These are phyloP conservation scores for Fusarium decemcellulare DNA, from an alignment of 2,329 filamentous ascomycete species.

Conservation along the genomic window DNA sequence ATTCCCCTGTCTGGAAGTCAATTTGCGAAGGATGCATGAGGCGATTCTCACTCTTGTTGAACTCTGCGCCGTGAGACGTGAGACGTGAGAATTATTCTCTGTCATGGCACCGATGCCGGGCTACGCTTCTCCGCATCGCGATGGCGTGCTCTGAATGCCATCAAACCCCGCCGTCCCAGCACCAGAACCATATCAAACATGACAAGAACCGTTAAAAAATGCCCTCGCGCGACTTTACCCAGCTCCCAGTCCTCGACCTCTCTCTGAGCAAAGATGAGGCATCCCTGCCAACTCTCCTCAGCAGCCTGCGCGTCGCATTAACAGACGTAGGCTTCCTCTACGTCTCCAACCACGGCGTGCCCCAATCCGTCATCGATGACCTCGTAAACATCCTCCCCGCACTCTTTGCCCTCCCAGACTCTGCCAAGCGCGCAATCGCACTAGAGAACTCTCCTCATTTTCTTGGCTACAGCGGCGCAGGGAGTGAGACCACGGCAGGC, in stretches of 20 bases:
- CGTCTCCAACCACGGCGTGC: conserved; percentile 64
- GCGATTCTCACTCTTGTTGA: too few species aligned
- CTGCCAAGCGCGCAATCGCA: conserved; percentile 57
- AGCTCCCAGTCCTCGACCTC: conserved; percentile 66
- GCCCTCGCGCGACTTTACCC: conserved; percentile 46
- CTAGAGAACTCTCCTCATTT: conserved; percentile 71
- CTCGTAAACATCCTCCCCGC: conserved; percentile 57
- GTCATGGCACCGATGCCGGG: too few species aligned
- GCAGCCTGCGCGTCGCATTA: conserved; percentile 61
- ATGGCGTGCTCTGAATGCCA: conserved; percentile 4
- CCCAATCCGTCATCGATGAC: conserved; percentile 50
- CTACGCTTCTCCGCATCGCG: background rate
- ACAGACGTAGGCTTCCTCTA: conserved; percentile 69
- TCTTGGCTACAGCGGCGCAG: conserved; percentile 70
- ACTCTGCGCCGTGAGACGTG: too few species aligned
- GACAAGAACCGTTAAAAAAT: conserved; percentile 1
- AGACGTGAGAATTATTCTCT: too few species aligned
- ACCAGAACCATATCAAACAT: background rate
- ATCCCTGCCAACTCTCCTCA: conserved; percentile 55
- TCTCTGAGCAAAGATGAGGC: conserved; percentile 55
- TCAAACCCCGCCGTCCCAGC: background rate
- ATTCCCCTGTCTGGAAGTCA: too few species aligned
- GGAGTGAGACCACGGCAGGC: conserved; percentile 69
- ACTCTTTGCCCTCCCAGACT: conserved; percentile 58
- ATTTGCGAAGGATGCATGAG: too few species aligned